Base-by-base conservation (phyloP, 495 filamentous ascomycete species). In the Neurospora africana region DNA sequence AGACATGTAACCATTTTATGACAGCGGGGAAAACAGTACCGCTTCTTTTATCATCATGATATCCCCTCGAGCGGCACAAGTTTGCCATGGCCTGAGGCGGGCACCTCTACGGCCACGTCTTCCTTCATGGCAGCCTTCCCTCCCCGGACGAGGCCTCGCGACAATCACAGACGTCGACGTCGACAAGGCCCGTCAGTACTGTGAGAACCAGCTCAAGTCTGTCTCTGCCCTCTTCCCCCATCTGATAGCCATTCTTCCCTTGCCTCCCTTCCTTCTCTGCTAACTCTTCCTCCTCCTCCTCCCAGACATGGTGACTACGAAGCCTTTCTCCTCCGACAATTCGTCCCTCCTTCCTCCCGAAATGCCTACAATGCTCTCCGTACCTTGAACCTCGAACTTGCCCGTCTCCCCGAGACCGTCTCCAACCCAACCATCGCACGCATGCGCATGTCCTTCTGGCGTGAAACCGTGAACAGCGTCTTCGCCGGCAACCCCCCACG, bases 391-490 rank as follows among this genome's bases (percentile, higher is more conserved):
- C 86, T 97, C 77, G 94, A 97, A 74, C 86, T 97, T 44, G 93
- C 94, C 44, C 86, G 90, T 43, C 90, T 98, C 74, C 91, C 95
- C 69, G 95, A 98, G 84, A 88, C 90, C 9, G 93, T 94, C 21
- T 93, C 91, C 71, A 94, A 88, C 41, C 87, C 90, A 30, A 90
- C 91, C 21, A 90, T 97, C 68, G 95, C 92, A 17, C 85, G 89
- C 21, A 88, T 98, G 85, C 93, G 95, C 53, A 90, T 96, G 75
- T 92, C 97, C 81, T 98, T 97, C 85, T 98, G 96, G 93, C 88
- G 91, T 37, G 94, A 97, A 75, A 86, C 91, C 30, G 81, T 98
- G 37, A 86, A 88, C n/a, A 87, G 88, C 40, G 88, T 90, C 4
- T 89, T 96, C 39, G 84, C 89, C 5, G 89, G 89, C 40, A 82